A percentile compares a stretch with the other conserved stretches of the same genome.
Conservation (phyloP, 345 rosid genomes). For the Erucastrum elatum region DNA sequence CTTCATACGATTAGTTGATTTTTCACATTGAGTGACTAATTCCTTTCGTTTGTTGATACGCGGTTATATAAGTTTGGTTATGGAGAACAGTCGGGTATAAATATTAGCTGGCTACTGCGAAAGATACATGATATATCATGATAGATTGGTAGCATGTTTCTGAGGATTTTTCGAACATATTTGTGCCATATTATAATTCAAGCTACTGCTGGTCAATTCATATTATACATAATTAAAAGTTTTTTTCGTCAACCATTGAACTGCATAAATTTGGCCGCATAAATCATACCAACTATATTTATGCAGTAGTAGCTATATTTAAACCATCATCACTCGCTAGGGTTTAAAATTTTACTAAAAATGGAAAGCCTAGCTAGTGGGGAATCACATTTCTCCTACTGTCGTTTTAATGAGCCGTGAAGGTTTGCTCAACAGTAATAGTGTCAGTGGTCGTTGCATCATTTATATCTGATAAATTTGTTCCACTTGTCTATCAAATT, state of each 20-base stretch:
- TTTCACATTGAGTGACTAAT: too few species aligned
- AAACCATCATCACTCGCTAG: conserved; percentile 9
- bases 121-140: too few species aligned
- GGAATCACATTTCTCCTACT: not conserved
- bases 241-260: not conserved
- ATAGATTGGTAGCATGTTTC: too few species aligned
- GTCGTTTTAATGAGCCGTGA: conserved; percentile 31
- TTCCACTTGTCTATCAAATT: not conserved
- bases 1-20: too few species aligned
- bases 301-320: too few species aligned
- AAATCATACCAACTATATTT: not conserved
- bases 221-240: not conserved
- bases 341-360: conserved; percentile 1
- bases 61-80: too few species aligned
- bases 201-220: not conserved
- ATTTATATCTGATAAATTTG: not conserved
- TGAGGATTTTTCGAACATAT: too few species aligned
- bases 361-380: conserved; percentile 22
- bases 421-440: conserved; percentile 28
- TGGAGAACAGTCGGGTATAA: too few species aligned
- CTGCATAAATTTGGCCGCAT: not conserved
- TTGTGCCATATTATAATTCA: not conserved
- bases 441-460: not conserved
- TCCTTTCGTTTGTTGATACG: too few species aligned
- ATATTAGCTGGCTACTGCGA: too few species aligned